Conservation (phyloP, 371 early-diverging fungal genomes). For the Lichtheimia ramosa region DNA sequence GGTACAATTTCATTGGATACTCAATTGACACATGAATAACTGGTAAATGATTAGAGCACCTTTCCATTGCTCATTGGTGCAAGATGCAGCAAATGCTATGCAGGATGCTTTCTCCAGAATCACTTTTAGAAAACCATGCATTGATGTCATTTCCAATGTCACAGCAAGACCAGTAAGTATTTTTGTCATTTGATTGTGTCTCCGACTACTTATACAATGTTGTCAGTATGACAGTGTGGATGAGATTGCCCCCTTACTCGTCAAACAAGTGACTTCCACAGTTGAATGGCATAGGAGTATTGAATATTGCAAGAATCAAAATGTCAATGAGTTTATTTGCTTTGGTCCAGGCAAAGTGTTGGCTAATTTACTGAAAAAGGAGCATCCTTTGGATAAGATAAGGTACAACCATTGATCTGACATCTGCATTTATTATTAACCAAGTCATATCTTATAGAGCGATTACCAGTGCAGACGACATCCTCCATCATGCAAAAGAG, state of each 20-base stretch:
- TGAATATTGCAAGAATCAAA: constrained; percentile 72
- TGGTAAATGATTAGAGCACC: constrained; percentile 66
- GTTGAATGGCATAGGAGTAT: constrained; percentile 91
- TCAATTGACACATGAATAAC: background rate
- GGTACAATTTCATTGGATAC: constrained; percentile 15
- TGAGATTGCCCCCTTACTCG: constrained; percentile 72
- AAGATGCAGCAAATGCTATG: constrained; percentile 81
- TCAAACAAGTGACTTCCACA: constrained; percentile 78
- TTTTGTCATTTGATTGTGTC: background rate
- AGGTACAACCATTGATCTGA: too few relatives aligned
- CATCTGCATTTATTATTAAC: background rate
- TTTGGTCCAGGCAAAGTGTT: constrained; percentile 89
- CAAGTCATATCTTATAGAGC: constrained; percentile 15
- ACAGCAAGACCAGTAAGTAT: constrained; percentile 80
- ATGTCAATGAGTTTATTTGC: constrained; percentile 80
- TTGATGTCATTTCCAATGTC: constrained; percentile 91
- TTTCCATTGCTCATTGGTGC: constrained; percentile 92
- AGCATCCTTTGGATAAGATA: constrained; percentile 80
- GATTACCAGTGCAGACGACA: constrained; percentile 49
- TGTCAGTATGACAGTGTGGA: constrained; percentile 40
- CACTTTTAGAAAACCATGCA: constrained; percentile 55
- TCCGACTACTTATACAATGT: background rate
- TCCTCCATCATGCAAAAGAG: constrained; percentile 36
- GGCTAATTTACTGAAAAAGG: constrained; percentile 86
- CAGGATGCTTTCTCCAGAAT: constrained; percentile 65